A percentile compares a stretch with the other conserved stretches of the same genome.
Evolutionary conservation across 2,329 filamentous ascomycete species (phyloP).

Genomic region (Aspergillus floridensis): DNA sequence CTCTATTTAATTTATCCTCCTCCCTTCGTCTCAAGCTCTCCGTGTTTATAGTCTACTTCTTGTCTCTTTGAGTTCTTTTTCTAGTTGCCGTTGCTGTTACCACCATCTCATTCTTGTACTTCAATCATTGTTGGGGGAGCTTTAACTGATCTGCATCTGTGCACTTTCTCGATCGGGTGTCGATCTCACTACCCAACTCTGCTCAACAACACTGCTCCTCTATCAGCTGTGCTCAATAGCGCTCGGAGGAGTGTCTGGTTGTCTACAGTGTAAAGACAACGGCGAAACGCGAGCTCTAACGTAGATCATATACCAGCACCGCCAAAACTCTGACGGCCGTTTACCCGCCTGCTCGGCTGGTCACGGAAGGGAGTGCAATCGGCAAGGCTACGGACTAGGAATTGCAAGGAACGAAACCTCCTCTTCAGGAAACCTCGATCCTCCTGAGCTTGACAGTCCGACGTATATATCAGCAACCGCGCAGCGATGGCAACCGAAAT

Average conservation of each 20-base stretch:
- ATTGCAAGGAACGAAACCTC: background rate
- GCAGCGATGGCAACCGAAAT: constrained; percentile 32
- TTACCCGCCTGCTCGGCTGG: background rate
- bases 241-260: background rate
- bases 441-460: background rate
- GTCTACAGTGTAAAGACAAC: background rate
- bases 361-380: background rate
- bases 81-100: background rate
- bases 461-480: background rate
- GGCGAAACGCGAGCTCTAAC: background rate
- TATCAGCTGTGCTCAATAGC: background rate
- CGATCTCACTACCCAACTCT: background rate
- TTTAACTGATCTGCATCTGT: background rate
- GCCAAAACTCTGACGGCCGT: background rate
- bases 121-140: background rate
- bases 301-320: background rate
- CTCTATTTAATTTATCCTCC: background rate
- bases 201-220: background rate
- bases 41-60: background rate
- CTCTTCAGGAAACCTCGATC: background rate
- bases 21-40: constrained; percentile 1
- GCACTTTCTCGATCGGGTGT: background rate
- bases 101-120: background rate
- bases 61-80: background rate
- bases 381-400: background rate